A percentile compares a stretch with the other conserved stretches of the same genome.
These are phyloP conservation scores for Colletotrichum neosansevieriae DNA, from an alignment of 2,329 filamentous ascomycete genomes.

Conservation along the genomic window DNA sequence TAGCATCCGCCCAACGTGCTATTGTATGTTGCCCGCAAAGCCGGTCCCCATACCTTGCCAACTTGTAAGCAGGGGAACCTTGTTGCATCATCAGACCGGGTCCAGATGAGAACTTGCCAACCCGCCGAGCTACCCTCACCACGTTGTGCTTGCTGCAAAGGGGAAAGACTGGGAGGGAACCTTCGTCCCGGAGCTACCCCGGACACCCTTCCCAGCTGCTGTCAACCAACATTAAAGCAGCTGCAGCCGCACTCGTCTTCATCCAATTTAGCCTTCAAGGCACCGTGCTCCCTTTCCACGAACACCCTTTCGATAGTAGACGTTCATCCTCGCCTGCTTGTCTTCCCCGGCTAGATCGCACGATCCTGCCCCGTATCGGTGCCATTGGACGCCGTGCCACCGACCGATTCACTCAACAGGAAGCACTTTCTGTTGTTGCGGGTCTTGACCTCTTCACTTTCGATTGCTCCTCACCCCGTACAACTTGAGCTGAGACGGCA, in stretches of 20 bases:
- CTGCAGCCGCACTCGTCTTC: slow-evolving; percentile 14
- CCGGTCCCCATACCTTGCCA: slow-evolving; percentile 19
- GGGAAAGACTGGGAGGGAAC: slow-evolving; percentile 6
- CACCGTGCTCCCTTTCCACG: slow-evolving; percentile 17
- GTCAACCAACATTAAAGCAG: slow-evolving; percentile 32
- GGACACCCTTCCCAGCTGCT: slow-evolving; percentile 15
- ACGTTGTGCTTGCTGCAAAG: slow-evolving; percentile 1
- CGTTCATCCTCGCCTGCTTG: not conserved
- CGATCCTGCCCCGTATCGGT: not conserved
- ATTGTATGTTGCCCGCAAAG: slow-evolving; percentile 18
- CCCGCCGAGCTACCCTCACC: slow-evolving; percentile 16
- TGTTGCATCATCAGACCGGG: slow-evolving; percentile 35
- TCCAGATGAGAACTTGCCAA: slow-evolving; percentile 22
- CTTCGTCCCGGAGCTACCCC: slow-evolving; percentile 15
- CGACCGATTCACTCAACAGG: slow-evolving; percentile 1
- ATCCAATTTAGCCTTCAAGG: not conserved
- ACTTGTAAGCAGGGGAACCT: slow-evolving; percentile 23
- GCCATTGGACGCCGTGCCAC: slow-evolving; percentile 4
- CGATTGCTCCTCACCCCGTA: not conserved
- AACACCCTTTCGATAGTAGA: slow-evolving; percentile 1
- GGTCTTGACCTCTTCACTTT: not conserved
- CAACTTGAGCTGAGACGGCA: not conserved
- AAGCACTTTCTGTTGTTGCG: not conserved
- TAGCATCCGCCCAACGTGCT: slow-evolving; percentile 19
- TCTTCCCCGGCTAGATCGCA: not conserved